Conservation (phyloP, 805 yeast genomes). For the Metschnikowia drakensbergensis region DNA sequence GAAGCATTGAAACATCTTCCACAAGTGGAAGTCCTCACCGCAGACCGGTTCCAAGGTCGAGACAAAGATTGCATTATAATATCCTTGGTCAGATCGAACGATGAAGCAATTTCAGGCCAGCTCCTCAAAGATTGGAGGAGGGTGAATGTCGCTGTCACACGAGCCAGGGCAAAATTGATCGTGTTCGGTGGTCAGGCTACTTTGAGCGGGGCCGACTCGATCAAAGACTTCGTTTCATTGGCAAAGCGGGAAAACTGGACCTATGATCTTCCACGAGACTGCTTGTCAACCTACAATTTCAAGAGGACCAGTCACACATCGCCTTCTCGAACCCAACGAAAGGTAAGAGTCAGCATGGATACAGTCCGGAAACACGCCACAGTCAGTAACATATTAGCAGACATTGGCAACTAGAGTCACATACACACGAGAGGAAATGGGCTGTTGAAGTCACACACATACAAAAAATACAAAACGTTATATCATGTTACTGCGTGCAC, state of each 20-base stretch:
- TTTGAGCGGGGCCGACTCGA: slow-evolving; percentile 46
- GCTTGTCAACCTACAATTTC: slow-evolving; percentile 36
- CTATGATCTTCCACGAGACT: slow-evolving; percentile 48
- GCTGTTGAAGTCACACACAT: not conserved
- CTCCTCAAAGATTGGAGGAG: slow-evolving; percentile 86
- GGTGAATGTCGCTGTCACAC: slow-evolving; percentile 88
- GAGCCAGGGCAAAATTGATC: slow-evolving; percentile 81
- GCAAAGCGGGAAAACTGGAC: slow-evolving; percentile 61
- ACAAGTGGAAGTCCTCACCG: slow-evolving; percentile 77
- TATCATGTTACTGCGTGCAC: not conserved
- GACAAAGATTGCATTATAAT: slow-evolving; percentile 90
- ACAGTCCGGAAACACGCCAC: slow-evolving; percentile 22
- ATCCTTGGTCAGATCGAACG: slow-evolving; percentile 83
- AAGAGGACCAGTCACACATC: slow-evolving; percentile 7
- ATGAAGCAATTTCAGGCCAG: slow-evolving; percentile 63
- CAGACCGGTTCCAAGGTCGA: slow-evolving; percentile 94
- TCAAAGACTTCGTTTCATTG: slow-evolving; percentile 58
- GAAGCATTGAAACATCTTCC: slow-evolving; percentile 25
- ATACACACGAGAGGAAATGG: too few species aligned
- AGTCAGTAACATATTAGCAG: slow-evolving; percentile 29
- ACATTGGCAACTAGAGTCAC: slow-evolving; percentile 14
- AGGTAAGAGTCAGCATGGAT: slow-evolving; percentile 8
- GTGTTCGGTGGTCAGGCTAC: slow-evolving; percentile 77
- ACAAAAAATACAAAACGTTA: not conserved
- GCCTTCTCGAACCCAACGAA: slow-evolving; percentile 1